phyloP scores from a whole-genome alignment of 1,284 basidiomycete species.

The Lignosus rhinocerotis region DNA sequence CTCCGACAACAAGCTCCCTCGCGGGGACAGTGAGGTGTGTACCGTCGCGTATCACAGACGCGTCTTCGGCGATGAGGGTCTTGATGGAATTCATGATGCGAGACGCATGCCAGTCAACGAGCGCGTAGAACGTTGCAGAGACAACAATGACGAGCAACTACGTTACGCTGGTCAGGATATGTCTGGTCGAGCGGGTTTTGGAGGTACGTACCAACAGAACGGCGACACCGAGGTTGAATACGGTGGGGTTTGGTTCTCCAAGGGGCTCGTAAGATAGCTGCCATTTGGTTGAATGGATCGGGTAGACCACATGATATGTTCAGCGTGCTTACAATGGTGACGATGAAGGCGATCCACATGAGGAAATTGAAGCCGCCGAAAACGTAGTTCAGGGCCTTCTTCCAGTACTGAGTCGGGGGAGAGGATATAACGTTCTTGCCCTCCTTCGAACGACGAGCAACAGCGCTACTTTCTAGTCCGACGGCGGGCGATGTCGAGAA shows the following conservation, averaged over 20 bases:
- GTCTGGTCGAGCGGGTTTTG: constrained; percentile 38
- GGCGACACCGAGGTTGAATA: constrained; percentile 49
- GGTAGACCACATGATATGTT: background rate
- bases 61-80: constrained; percentile 50
- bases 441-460: constrained; percentile 41
- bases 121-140: constrained; percentile 40
- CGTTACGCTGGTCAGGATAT: constrained; percentile 48
- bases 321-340: constrained; percentile 38
- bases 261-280: constrained; percentile 52
- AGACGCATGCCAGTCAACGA: constrained; percentile 45
- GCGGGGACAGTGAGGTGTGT: constrained; percentile 30
- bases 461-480: constrained; percentile 46
- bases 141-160: constrained; percentile 37
- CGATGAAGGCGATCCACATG: constrained; percentile 52
- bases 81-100: constrained; percentile 55
- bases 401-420: constrained; percentile 47
- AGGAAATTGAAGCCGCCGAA: constrained; percentile 57
- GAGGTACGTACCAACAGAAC: constrained; percentile 45
- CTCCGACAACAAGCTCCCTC: constrained; percentile 35
- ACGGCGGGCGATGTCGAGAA: constrained; percentile 43
- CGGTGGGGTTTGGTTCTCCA: constrained; percentile 44
- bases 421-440: constrained; percentile 52
- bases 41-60: constrained; percentile 48
- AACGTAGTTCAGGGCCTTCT: constrained; percentile 50
- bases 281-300: constrained; percentile 1